Evolutionary conservation across 345 rosid species (phyloP).

Genomic region (Abelmoschus esculentus): DNA sequence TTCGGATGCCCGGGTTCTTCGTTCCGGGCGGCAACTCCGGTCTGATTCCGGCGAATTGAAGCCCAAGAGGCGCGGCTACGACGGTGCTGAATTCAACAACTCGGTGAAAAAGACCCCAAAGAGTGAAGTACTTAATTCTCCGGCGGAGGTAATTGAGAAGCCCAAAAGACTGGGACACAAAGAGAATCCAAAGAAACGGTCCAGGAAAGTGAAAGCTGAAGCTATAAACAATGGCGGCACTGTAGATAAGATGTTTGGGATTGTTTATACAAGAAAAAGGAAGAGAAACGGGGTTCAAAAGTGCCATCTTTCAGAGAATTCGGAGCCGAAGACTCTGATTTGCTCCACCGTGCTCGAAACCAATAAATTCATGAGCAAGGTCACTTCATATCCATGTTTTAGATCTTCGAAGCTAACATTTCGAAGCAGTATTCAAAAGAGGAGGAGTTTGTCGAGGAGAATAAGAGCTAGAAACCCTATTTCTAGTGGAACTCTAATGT

Average conservation of each 20-base stretch:
- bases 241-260: slow-evolving; percentile 51
- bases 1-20: slow-evolving; percentile 63
- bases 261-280: slow-evolving; percentile 67
- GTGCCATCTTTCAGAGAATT: background rate
- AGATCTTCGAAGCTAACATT: slow-evolving; percentile 42
- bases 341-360: slow-evolving; percentile 13
- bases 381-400: slow-evolving; percentile 35
- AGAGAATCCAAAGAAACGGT: slow-evolving; percentile 17
- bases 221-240: slow-evolving; percentile 1
- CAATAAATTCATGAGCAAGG: slow-evolving; percentile 22
- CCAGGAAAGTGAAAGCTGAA: slow-evolving; percentile 20
- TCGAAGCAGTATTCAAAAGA: slow-evolving; percentile 55
- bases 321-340: slow-evolving; percentile 19
- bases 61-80: slow-evolving; percentile 33
- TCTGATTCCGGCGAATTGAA: slow-evolving; percentile 47
- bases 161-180: slow-evolving; percentile 26
- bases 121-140: slow-evolving; percentile 15
- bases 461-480: slow-evolving; percentile 55
- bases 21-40: slow-evolving; percentile 75
- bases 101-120: slow-evolving; percentile 22
- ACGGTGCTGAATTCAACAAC: slow-evolving; percentile 41
- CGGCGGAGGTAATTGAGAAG: slow-evolving; percentile 17
- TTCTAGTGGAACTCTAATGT: slow-evolving; percentile 39
- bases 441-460: slow-evolving; percentile 64
- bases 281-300: slow-evolving; percentile 33